Evolutionary conservation across 495 filamentous ascomycete genomes (phyloP), one percentile per base, ranked within the genome.

Genomic region (Aspergillus haitiensis): DNA sequence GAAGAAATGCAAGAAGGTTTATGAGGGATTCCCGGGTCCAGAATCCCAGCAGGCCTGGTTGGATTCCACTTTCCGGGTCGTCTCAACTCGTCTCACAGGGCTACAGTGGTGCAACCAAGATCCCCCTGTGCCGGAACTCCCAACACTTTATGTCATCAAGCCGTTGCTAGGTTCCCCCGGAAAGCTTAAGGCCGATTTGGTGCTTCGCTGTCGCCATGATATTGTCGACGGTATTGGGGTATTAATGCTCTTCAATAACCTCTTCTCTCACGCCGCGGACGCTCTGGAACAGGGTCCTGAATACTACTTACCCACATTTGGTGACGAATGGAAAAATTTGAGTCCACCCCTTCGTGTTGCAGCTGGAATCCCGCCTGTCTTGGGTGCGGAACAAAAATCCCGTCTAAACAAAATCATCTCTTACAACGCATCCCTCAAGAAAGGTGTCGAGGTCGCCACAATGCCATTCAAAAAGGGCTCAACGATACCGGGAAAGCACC

Each of bases 171-270:
- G 51, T 7, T 2, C 49, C 1, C 46, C 37, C 5, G 52, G 44
- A 1, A 4, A 15, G 5, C 37, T 74, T 37, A 56, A 55, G 10
- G 65, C 64, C 0, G 73, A 76, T 37, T 35, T 82, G 37, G 71
- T 83, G 10, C 65, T 82, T 15, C 72, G 78, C 5, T 72, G 69
- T 11, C 76, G 71, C 7, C 78, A 81, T 64, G 74, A 79, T 61
- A 66, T 81, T 3, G 77, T 80, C 13, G 80, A 83, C 55, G 79
- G 79, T 11, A 70, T 79, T 51, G 78, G 80, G n/a, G 71, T 73
- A 10, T 66, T 81, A 1, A 65, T 67, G n/a, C 64, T 82, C 33
- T 62, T 68, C 48, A 57, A 70, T 44, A 72, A 64, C 37, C 54
- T 72, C 11, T 56, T 72, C 8, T 35, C 45, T 9, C 54, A 60